Base-by-base conservation (phyloP, 1,139 yeast species). In the Debaryomyces singareniensis region DNA sequence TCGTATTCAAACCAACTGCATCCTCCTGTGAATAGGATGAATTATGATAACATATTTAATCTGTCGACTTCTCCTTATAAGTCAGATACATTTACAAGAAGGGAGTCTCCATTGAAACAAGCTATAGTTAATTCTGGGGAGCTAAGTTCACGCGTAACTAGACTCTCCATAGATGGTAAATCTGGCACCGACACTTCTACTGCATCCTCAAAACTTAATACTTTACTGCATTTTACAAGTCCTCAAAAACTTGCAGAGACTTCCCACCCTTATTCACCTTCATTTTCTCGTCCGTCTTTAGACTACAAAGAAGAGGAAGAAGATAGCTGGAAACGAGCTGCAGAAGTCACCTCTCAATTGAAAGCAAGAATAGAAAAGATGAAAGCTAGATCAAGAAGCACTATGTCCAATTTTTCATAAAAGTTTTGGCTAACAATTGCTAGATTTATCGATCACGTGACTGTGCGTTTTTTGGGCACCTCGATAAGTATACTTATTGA, bases 251-350 rank as follows among this genome's bases (percentile, higher is more conserved):
- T 37, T 5, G 9, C 35, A 10, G 41, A 40, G 25, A 34, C 33
- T 27, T 36, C 40, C 32, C 38, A 41, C 33, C 29, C 44, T 28
- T 26, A 31, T 36, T 26, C 35, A 18, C 27, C 34, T 24, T 15
- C 25, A 16, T 21, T 39, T 5, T 28, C 40, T 3, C 43, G 53
- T 45, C 44, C 61, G 36, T 35, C 47, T 5, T 29, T 38, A 23
- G 51, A 44, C 16, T 40, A 61, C 29, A 70, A 67, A 7, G 25
- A 13, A 31, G 58, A 67, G 24, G 70, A 68, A 31, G 85, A 78
- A 42, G 94, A 83, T 35, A 77, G 81, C 43, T 87, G 96, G 96
- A 75, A 72, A 45, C 71, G 91, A 30, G 96, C 96, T 0, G 91
- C 93, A 0, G 95, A 84, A 42, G 93, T 86, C 10, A 87, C 96